Evolutionary conservation across 805 yeast genomes (phyloP), one percentile per base, ranked within the genome.

Genomic region (Pichia membranifaciens): DNA sequence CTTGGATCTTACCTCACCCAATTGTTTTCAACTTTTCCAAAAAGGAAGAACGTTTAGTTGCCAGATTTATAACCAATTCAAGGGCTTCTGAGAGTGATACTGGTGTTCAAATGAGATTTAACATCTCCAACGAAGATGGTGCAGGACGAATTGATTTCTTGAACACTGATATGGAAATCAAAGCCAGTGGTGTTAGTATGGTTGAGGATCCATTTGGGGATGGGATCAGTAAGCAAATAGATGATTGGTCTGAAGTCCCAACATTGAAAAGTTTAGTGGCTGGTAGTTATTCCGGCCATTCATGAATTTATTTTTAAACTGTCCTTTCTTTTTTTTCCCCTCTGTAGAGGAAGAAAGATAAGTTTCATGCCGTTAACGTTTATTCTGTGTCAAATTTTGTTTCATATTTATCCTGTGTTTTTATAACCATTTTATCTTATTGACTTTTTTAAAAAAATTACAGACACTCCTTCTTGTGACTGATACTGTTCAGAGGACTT

Each of bases 61-160:
- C 95, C 16, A 81, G 96, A 66, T 88, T 91, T 60, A 70, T 82
- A 62, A 91, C 96, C 3, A 78, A 77, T 36, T 84, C 84, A 4
- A 61, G 66, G 36, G 95, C 85, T 7, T 66, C 66, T n/a, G 96
- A 88, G 65, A 74, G 83, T 20, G 80, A 79, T 15, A 72, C 80
- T 28, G 96, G 96, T 36, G 79, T 87, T 43, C 84, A 81, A 57
- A 68, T 84, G 38, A 79, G 82, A 61, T 86, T 84, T 59, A 66
- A 72, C n/a, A 64, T 78, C 28, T 61, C 63, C 43, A 66, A 66
- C 47, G 67, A 62, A 51, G 65, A 67, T 29, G 74, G 81, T 33
- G 74, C 75, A 29, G 60, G 65, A 31, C 62, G 72, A 25, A 78
- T 78, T 8, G 57, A 65, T 18, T 65, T 74, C 34, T 67, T 71